Conservation (phyloP, 1,139 yeast species). For the Taphrina pruni region DNA sequence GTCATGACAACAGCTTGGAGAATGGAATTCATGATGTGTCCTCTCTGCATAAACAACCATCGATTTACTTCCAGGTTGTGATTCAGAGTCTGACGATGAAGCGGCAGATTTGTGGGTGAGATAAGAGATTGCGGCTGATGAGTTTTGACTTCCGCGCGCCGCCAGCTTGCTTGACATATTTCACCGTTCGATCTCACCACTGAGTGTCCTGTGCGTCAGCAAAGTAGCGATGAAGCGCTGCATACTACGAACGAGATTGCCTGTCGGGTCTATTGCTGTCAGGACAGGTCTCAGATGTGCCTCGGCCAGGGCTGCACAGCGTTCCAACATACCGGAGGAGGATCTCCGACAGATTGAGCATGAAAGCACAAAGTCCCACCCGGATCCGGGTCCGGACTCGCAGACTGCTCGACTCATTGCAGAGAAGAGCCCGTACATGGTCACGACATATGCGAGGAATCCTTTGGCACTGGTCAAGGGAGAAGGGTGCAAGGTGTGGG, state of each 20-base stretch:
- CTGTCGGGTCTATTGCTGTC: neutral
- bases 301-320: constrained; percentile 21
- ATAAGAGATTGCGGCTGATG: constrained; percentile 19
- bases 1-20: too few relatives aligned
- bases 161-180: neutral
- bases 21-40: too few relatives aligned
- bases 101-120: constrained; percentile 14
- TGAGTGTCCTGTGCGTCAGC: neutral
- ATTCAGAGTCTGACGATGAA: too few relatives aligned
- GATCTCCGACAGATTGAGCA: constrained; percentile 29
- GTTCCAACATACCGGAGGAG: constrained; percentile 31
- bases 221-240: constrained; percentile 13
- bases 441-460: constrained; percentile 85
- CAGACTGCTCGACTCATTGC: constrained; percentile 36
- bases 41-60: too few relatives aligned
- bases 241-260: constrained; percentile 4
- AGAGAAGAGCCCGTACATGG: constrained; percentile 64
- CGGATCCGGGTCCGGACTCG: constrained; percentile 41
- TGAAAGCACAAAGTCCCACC: constrained; percentile 35
- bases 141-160: neutral
- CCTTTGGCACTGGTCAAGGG: constrained; percentile 70
- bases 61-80: too few relatives aligned
- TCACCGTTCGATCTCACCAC: neutral
- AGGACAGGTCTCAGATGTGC: constrained; percentile 19
- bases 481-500: constrained; percentile 75